Percentiles rank a stretch among this genome's conserved stretches.
These are phyloP conservation scores for Phytophthora melonis DNA, from an alignment of 352 stramenopile species.

Conservation along the genomic window DNA sequence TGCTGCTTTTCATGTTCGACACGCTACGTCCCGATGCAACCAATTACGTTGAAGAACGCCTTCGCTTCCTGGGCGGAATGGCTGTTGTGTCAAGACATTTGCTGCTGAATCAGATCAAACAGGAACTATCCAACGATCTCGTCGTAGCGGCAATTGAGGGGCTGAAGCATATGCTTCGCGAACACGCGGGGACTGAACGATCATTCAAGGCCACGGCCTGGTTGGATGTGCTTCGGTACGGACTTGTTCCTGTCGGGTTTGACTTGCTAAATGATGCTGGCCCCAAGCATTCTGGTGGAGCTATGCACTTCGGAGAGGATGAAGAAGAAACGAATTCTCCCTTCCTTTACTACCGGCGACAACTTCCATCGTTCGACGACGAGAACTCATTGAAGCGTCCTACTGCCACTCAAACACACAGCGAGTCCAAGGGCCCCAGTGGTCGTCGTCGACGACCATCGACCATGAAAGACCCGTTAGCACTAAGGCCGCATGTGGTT, in stretches of 20 bases:
- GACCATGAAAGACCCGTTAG: slow-evolving; percentile 68
- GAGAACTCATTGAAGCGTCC: slow-evolving; percentile 13
- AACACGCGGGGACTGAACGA: slow-evolving; percentile 38
- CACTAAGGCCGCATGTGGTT: slow-evolving; percentile 63
- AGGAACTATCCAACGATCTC: slow-evolving; percentile 53
- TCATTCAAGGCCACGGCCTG: slow-evolving; percentile 56
- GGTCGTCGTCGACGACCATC: slow-evolving; percentile 54
- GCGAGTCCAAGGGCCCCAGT: slow-evolving; percentile 14
- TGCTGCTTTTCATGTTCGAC: slow-evolving; percentile 68
- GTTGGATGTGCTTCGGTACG: slow-evolving; percentile 68
- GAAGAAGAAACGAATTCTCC: slow-evolving; percentile 50
- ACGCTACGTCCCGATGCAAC: slow-evolving; percentile 42
- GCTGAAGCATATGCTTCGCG: slow-evolving; percentile 63
- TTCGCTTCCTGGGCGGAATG: slow-evolving; percentile 70
- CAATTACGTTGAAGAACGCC: slow-evolving; percentile 52
- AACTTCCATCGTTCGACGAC: slow-evolving; percentile 41
- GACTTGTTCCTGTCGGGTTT: slow-evolving; percentile 64
- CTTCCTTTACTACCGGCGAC: slow-evolving; percentile 66
- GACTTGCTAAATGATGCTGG: slow-evolving; percentile 52
- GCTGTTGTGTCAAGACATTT: slow-evolving; percentile 59
- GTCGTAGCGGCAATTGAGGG: slow-evolving; percentile 56
- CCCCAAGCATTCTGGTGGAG: slow-evolving; percentile 7
- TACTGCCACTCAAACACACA: neutral
- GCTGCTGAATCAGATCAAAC: slow-evolving; percentile 43
- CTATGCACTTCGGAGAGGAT: slow-evolving; percentile 40